Percentiles rank a stretch among this genome's conserved stretches.
These are phyloP conservation scores for Suillus cothurnatus DNA, from an alignment of 768 basidiomycete genomes.

Conservation along the genomic window DNA sequence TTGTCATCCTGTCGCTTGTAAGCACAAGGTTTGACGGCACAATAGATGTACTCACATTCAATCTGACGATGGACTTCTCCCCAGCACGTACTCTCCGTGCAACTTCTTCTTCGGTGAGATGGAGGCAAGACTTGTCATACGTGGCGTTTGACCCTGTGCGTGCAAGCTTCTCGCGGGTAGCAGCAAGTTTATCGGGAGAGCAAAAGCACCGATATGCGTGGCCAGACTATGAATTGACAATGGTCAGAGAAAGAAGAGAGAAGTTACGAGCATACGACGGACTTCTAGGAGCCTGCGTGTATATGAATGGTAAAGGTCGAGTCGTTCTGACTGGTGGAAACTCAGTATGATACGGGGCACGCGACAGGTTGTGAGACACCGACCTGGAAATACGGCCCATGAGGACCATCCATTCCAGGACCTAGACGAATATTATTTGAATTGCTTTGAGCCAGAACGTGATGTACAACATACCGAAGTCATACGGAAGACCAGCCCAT, in stretches of 20 bases:
- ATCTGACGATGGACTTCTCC: conserved; percentile 79
- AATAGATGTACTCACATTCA: conserved; percentile 65
- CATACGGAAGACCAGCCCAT: conserved; percentile 93
- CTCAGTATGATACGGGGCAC: conserved; percentile 7
- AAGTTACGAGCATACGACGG: conserved; percentile 13
- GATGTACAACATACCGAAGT: conserved; percentile 62
- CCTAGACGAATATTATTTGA: conserved; percentile 46
- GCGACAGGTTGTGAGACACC: conserved; percentile 6
- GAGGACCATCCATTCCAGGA: conserved; percentile 72
- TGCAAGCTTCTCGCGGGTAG: conserved; percentile 69
- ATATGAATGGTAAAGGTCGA: conserved; percentile 81
- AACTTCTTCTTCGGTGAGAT: conserved; percentile 86
- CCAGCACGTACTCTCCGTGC: conserved; percentile 71
- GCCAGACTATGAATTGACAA: conserved; percentile 54
- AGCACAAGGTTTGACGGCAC: conserved; percentile 3
- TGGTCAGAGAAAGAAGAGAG: not conserved
- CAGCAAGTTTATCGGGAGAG: conserved; percentile 65
- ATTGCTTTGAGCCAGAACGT: not conserved
- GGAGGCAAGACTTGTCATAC: conserved; percentile 89
- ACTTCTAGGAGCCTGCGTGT: conserved; percentile 79
- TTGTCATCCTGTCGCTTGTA: conserved; percentile 51
- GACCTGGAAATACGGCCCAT: conserved; percentile 89
- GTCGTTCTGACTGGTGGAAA: conserved; percentile 75
- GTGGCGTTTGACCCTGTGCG: conserved; percentile 73
- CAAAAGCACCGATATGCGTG: conserved; percentile 97